Evolutionary conservation across 306 rosid species (phyloP).

Genomic region (Senna tora): DNA sequence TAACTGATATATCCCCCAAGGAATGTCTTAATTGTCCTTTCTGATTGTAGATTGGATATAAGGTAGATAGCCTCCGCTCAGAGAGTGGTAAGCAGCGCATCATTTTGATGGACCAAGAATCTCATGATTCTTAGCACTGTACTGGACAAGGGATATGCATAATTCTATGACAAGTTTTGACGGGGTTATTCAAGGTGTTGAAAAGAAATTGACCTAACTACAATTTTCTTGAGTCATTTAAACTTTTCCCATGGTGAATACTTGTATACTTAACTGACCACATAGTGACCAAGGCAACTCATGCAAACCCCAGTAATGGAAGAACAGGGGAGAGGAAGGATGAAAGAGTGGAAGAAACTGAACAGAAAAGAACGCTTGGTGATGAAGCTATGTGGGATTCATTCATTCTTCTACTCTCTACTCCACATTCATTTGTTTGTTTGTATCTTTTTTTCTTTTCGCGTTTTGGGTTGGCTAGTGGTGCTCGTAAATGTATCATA

Average conservation of each 20-base stretch:
- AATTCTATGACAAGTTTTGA: conserved; percentile 40
- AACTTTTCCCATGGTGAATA: conserved; percentile 42
- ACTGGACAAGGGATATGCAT: conserved; percentile 25
- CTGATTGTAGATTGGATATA: conserved; percentile 64
- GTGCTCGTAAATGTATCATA: conserved; percentile 51
- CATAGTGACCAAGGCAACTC: conserved; percentile 43
- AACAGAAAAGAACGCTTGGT: conserved; percentile 41
- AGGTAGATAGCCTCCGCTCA: conserved; percentile 83
- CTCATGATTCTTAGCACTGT: conserved; percentile 48
- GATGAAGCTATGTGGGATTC: conserved; percentile 39
- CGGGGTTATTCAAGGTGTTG: conserved; percentile 36
- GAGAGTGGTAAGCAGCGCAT: conserved; percentile 92
- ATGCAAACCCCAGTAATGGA: conserved; percentile 47
- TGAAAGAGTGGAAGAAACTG: conserved; percentile 36
- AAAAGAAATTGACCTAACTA: conserved; percentile 42
- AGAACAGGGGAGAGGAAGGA: conserved; percentile 51
- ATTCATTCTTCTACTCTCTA: conserved; percentile 38
- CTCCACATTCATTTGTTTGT: conserved; percentile 18
- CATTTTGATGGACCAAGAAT: conserved; percentile 77
- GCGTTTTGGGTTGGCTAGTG: conserved; percentile 2
- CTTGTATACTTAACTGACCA: conserved; percentile 53
- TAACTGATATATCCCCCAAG: background rate
- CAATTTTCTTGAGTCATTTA: conserved; percentile 36
- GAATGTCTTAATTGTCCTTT: background rate
- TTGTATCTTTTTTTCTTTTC: conserved; percentile 22